A percentile compares a stretch with the other conserved stretches of the same genome.
phyloP scores from a whole-genome alignment of 495 filamentous ascomycete genomes.

The Neurospora sublineolata region DNA sequence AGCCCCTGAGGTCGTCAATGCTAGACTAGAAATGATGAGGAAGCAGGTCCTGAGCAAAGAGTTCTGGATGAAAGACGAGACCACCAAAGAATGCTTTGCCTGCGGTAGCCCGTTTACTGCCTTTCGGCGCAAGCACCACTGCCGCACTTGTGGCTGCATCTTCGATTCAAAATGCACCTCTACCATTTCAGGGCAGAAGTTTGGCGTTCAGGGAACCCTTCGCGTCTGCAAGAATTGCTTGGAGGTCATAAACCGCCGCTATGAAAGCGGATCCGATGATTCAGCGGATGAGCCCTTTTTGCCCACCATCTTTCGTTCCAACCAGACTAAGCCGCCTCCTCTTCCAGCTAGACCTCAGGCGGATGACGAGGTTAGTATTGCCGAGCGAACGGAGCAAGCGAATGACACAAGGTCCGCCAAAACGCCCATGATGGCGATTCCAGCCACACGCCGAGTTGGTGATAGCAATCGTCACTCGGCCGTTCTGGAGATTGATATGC shows the following conservation, averaged over 20 bases:
- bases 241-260: conserved; percentile 76
- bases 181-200: conserved; percentile 69
- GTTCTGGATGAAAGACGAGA: conserved; percentile 99
- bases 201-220: conserved; percentile 77
- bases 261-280: conserved; percentile 76
- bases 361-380: conserved; percentile 29
- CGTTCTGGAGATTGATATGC: conserved; percentile 75
- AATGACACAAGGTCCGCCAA: conserved; percentile 33
- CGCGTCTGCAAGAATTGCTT: conserved; percentile 94
- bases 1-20: conserved; percentile 47
- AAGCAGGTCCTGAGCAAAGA: conserved; percentile 83
- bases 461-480: conserved; percentile 76
- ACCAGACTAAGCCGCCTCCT: conserved; percentile 26
- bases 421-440: conserved; percentile 72
- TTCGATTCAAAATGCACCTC: conserved; percentile 96
- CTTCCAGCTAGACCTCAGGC: conserved; percentile 14
- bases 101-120: conserved; percentile 85
- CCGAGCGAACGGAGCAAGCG: conserved; percentile 30
- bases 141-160: conserved; percentile 87
- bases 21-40: conserved; percentile 54
- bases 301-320: conserved; percentile 41
- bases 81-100: conserved; percentile 92
- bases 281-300: conserved; percentile 59
- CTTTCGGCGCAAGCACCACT: conserved; percentile 94
- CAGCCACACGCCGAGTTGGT: conserved; percentile 71